Evolutionary conservation across 2,329 filamentous ascomycete genomes (phyloP).

Genomic region (Arthrobotrys conoides): DNA sequence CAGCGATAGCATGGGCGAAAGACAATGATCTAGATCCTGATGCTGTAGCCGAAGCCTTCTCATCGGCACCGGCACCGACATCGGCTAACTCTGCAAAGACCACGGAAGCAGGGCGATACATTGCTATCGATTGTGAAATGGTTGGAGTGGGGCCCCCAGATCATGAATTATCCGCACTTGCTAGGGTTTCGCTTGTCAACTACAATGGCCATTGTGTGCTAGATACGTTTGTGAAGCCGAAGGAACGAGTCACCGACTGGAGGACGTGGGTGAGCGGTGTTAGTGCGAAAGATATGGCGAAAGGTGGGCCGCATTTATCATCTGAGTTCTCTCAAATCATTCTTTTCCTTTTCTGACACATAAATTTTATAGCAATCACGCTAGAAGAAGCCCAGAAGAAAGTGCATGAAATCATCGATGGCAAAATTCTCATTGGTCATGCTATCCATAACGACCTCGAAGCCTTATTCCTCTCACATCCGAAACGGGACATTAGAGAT

Average conservation of each 20-base stretch:
- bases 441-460: slow-evolving; percentile 83
- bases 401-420: slow-evolving; percentile 78
- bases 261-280: slow-evolving; percentile 89
- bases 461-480: slow-evolving; percentile 83
- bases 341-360: neutral
- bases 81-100: slow-evolving; percentile 66
- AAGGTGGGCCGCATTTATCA: slow-evolving; percentile 64
- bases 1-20: slow-evolving; percentile 48
- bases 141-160: slow-evolving; percentile 84
- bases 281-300: slow-evolving; percentile 78
- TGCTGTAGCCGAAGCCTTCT: slow-evolving; percentile 63
- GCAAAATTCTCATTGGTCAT: slow-evolving; percentile 84
- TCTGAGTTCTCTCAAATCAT: slow-evolving; percentile 52
- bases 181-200: slow-evolving; percentile 90
- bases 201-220: slow-evolving; percentile 94
- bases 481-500: slow-evolving; percentile 83
- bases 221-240: slow-evolving; percentile 89
- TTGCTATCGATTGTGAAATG: slow-evolving; percentile 98
- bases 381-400: slow-evolving; percentile 84
- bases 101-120: slow-evolving; percentile 85
- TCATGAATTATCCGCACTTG: slow-evolving; percentile 80
- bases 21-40: slow-evolving; percentile 45
- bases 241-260: slow-evolving; percentile 87
- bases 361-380: slow-evolving; percentile 71
- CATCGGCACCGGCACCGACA: neutral